phyloP scores from a whole-genome alignment of 139 green algal species.

The Picochlorum sp. region DNA sequence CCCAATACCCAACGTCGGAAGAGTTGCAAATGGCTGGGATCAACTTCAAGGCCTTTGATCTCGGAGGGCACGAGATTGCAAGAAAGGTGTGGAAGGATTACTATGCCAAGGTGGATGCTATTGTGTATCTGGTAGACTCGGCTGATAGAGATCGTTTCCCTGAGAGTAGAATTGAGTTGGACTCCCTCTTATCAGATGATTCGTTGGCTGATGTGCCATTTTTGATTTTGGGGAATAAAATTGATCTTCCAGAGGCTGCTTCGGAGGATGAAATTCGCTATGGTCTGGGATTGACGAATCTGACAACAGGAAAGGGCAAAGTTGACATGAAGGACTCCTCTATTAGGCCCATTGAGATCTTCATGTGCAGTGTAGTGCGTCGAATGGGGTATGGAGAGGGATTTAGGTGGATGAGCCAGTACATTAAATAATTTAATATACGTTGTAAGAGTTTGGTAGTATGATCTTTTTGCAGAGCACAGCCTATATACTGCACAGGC shows the following conservation, averaged over 20 bases:
- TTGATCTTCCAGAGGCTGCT: conserved; percentile 80
- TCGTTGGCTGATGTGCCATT: conserved; percentile 86
- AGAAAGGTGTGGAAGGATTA: conserved; percentile 98
- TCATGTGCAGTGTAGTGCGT: conserved; percentile 93
- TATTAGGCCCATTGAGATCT: conserved; percentile 92
- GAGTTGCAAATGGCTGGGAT: conserved; percentile 98
- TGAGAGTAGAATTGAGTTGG: conserved; percentile 88
- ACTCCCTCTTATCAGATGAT: conserved; percentile 89
- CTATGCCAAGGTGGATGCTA: conserved; percentile 98
- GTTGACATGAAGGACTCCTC: conserved; percentile 71
- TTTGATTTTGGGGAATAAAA: conserved; percentile 98
- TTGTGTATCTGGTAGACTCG: conserved; percentile 97
- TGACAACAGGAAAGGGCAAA: conserved; percentile 98
- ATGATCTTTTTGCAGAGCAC: too few relatives aligned
- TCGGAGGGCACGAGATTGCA: conserved; percentile 98
- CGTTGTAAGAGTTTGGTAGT: background rate
- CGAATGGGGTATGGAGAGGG: conserved; percentile 94
- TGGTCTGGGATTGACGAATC: conserved; percentile 79
- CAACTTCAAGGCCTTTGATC: conserved; percentile 98
- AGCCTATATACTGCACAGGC: too few relatives aligned
- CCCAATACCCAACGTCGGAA: conserved; percentile 96
- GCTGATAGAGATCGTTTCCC: conserved; percentile 91
- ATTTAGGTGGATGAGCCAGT: conserved; percentile 96
- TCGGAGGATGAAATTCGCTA: conserved; percentile 87
- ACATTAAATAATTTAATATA: conserved; percentile 67